Evolutionary conservation across 768 basidiomycete genomes (phyloP).

Genomic region (Phallus indusiatus): DNA sequence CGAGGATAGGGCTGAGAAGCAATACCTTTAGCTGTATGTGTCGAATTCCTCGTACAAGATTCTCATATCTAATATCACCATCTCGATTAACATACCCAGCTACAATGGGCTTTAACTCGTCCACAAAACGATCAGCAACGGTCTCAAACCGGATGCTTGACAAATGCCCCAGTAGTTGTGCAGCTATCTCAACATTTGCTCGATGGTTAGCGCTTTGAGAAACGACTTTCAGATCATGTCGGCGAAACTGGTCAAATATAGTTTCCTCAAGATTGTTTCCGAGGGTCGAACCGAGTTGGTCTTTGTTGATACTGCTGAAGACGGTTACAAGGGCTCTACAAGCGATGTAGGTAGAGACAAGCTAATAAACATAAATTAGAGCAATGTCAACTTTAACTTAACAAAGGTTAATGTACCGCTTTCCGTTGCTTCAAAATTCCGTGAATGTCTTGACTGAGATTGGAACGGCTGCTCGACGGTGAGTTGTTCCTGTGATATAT

Average conservation of each 20-base stretch:
- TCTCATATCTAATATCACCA: constrained; percentile 72
- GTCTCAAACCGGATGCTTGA: constrained; percentile 83
- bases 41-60: constrained; percentile 70
- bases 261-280: constrained; percentile 81
- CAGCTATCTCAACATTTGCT: constrained; percentile 74
- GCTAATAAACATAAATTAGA: constrained; percentile 14
- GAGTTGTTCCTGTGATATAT: neutral
- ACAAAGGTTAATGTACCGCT: constrained; percentile 21
- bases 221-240: constrained; percentile 57
- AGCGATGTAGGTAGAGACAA: constrained; percentile 84
- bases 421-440: constrained; percentile 58
- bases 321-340: constrained; percentile 77
- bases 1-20: neutral
- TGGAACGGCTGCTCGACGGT: constrained; percentile 3
- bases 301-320: constrained; percentile 61
- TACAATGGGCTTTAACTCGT: constrained; percentile 66
- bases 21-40: constrained; percentile 75
- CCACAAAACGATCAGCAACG: constrained; percentile 86
- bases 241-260: constrained; percentile 77
- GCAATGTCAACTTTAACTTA: neutral
- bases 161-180: constrained; percentile 74
- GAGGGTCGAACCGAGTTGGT: constrained; percentile 66
- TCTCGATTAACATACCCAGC: constrained; percentile 75
- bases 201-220: constrained; percentile 66
- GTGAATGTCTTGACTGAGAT: constrained; percentile 31